Percentiles rank a stretch among this genome's conserved stretches.
phyloP scores from a whole-genome alignment of 2,329 filamentous ascomycete species.

The Leptographium procerum region DNA sequence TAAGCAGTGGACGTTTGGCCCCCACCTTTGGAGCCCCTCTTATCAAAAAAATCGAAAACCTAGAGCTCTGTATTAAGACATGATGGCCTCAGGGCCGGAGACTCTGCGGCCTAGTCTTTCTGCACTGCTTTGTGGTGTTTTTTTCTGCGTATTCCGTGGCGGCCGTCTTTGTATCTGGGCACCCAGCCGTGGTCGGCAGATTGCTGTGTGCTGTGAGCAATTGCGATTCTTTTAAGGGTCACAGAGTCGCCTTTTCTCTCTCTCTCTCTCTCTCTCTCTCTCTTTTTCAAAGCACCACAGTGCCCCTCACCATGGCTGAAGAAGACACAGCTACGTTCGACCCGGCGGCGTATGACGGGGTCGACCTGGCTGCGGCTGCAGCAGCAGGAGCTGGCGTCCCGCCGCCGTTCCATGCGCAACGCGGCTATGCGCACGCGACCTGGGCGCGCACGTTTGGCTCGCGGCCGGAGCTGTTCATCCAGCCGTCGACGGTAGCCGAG shows the following conservation, averaged over 20 bases:
- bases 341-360: constrained; percentile 11
- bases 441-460: constrained; percentile 93
- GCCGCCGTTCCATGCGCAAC: constrained; percentile 64
- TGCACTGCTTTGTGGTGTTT: background rate
- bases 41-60: background rate
- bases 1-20: background rate
- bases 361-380: constrained; percentile 2
- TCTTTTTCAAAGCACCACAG: no score
- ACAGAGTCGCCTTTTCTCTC: no score
- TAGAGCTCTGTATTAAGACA: background rate
- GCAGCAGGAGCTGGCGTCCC: constrained; percentile 3
- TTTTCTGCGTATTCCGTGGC: background rate
- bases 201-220: no score
- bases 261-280: no score
- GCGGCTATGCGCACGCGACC: constrained; percentile 69
- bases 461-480: constrained; percentile 81
- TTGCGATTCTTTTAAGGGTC: no score
- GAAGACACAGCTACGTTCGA: constrained; percentile 3
- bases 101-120: background rate
- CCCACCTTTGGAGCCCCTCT: background rate
- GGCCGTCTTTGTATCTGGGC: background rate
- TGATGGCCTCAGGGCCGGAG: background rate
- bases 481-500: constrained; percentile 67
- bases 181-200: background rate
- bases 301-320: background rate